These are phyloP conservation scores for Fusarium annulatum DNA, from an alignment of 2,329 filamentous ascomycete genomes.

Conservation along the genomic window DNA sequence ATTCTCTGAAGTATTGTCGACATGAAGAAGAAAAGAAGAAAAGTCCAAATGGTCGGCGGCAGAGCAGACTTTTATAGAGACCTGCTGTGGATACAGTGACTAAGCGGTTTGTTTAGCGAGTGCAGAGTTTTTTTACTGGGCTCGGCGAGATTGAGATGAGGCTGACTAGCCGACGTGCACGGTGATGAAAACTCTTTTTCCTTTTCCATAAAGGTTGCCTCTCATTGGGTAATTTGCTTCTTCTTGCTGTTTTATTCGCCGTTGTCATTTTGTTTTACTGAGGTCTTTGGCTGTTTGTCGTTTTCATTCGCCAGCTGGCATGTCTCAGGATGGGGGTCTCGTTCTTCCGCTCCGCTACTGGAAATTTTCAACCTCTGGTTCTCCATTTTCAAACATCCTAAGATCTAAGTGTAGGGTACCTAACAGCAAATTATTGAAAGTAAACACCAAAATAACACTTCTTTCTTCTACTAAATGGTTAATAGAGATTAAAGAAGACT, in stretches of 20 bases:
- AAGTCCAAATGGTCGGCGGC: conserved; percentile 43
- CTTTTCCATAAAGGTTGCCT: neutral
- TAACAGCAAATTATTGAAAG: neutral
- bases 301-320: neutral
- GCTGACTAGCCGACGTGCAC: conserved; percentile 9
- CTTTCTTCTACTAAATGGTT: neutral
- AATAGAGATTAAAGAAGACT: too few relatives aligned
- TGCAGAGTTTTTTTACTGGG: neutral
- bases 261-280: neutral
- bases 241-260: neutral
- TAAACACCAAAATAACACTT: neutral
- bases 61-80: conserved; percentile 27
- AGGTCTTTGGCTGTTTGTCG: neutral
- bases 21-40: conserved; percentile 66
- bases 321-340: too few relatives aligned
- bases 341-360: neutral
- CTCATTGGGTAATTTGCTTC: neutral
- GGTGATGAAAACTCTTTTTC: neutral
- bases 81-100: neutral
- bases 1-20: conserved; percentile 81
- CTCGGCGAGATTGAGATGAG: conserved; percentile 1
- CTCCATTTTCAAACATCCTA: neutral
- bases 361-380: neutral
- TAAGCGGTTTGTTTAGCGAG: neutral
- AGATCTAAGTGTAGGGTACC: neutral